Percentiles rank a stretch among this genome's conserved stretches.
Conservation (phyloP, 2,329 filamentous ascomycete genomes). For the Botrytis sinoallii region DNA sequence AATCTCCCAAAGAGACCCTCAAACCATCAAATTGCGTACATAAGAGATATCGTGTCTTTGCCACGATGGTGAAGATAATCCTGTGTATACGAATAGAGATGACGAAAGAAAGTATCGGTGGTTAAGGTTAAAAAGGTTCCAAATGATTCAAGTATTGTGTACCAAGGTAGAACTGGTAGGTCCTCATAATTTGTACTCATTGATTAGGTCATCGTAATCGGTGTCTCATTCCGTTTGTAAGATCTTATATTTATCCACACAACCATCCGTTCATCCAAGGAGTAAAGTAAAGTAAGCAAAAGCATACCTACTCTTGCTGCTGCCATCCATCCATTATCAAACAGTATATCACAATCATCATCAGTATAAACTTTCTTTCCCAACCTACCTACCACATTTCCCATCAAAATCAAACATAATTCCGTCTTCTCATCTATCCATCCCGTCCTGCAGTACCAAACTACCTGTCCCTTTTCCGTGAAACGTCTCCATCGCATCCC, state of each 20-base stretch:
- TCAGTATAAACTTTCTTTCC: not conserved
- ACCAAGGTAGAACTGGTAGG: too few relatives aligned
- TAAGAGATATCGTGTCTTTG: not conserved
- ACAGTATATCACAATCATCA: not conserved
- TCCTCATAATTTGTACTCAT: not conserved
- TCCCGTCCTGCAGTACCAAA: not conserved
- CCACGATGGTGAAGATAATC: not conserved
- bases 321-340: not conserved
- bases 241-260: not conserved
- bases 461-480: not conserved
- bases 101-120: not conserved
- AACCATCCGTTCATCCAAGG: not conserved
- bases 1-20: not conserved
- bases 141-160: not conserved
- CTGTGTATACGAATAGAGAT: not conserved
- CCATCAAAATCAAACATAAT: not conserved
- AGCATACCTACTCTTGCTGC: not conserved
- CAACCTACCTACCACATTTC: not conserved
- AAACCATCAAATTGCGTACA: not conserved
- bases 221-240: not conserved
- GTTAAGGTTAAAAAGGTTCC: not conserved
- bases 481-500: not conserved
- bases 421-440: not conserved
- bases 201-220: not conserved
- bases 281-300: not conserved